These are phyloP conservation scores for Polytrichum formosum DNA, from an alignment of 225 moss, liverwort and hornwort genomes.

Conservation along the genomic window DNA sequence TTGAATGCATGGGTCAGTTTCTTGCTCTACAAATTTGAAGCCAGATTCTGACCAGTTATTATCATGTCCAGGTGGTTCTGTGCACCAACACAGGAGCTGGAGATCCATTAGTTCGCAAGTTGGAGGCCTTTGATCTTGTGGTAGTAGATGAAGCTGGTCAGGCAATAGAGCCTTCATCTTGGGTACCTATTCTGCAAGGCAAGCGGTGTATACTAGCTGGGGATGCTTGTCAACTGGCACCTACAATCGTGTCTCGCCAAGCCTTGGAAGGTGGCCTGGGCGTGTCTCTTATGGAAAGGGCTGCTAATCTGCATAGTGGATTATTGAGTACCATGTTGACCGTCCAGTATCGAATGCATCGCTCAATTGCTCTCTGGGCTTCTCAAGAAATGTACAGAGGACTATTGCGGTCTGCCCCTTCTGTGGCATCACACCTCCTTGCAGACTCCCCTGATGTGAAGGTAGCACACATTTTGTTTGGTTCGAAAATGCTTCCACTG, in stretches of 20 bases:
- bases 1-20: too few species aligned
- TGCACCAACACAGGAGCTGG: constrained; percentile 97
- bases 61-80: constrained; percentile 54
- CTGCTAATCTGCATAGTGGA: constrained; percentile 70
- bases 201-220: constrained; percentile 77
- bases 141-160: constrained; percentile 96
- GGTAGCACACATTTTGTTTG: constrained; percentile 27
- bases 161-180: constrained; percentile 94
- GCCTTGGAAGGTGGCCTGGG: constrained; percentile 87
- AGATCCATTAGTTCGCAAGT: constrained; percentile 67
- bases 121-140: constrained; percentile 76
- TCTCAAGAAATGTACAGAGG: constrained; percentile 85
- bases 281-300: constrained; percentile 92
- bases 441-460: constrained; percentile 55
- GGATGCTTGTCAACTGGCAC: constrained; percentile 80
- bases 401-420: constrained; percentile 57
- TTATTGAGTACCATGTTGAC: constrained; percentile 64
- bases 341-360: constrained; percentile 92
- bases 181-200: constrained; percentile 90
- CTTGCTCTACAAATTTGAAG: too few species aligned
- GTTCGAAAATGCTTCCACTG: too few species aligned
- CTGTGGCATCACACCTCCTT: constrained; percentile 70
- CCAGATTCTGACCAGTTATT: background rate
- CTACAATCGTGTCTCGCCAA: constrained; percentile 82
- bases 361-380: constrained; percentile 79